phyloP scores from a whole-genome alignment of 2,329 filamentous ascomycete species.

The Trichophyton benhamiae region DNA sequence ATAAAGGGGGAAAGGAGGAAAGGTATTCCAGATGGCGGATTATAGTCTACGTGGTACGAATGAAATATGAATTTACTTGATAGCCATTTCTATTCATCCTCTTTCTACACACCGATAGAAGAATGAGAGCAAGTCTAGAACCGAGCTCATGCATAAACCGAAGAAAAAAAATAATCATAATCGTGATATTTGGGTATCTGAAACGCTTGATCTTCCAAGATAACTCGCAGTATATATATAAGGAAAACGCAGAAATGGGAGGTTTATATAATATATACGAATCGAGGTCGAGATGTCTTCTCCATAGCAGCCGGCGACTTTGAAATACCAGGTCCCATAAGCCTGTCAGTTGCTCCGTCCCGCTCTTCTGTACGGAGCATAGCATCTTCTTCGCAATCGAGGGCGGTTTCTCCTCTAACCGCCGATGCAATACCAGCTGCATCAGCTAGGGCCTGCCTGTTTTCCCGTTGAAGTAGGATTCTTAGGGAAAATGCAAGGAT shows the following conservation, averaged over 20 bases:
- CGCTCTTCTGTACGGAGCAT: slow-evolving; percentile 5
- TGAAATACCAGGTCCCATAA: slow-evolving; percentile 10
- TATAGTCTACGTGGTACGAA: too few species aligned
- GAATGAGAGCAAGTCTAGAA: not conserved
- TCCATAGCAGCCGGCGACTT: slow-evolving; percentile 6
- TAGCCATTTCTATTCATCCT: not conserved
- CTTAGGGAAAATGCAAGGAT: slow-evolving; percentile 44
- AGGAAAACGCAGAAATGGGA: not conserved
- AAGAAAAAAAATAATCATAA: slow-evolving; percentile 1
- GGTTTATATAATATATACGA: slow-evolving; percentile 13
- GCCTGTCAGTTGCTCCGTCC: slow-evolving; percentile 8
- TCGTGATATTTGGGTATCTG: slow-evolving; percentile 3
- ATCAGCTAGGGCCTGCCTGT: slow-evolving; percentile 30
- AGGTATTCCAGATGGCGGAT: not conserved
- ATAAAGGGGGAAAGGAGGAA: not conserved
- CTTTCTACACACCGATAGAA: not conserved
- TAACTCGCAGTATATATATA: not conserved
- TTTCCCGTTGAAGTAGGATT: slow-evolving; percentile 41
- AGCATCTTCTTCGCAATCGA: slow-evolving; percentile 12
- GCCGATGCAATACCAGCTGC: not conserved
- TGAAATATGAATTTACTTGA: too few species aligned
- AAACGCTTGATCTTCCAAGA: not conserved
- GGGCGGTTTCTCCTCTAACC: slow-evolving; percentile 20
- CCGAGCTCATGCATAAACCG: slow-evolving; percentile 1
- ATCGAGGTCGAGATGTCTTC: slow-evolving; percentile 4